phyloP scores from a whole-genome alignment of 768 basidiomycete species.

The Nevesoporus exiguus region DNA sequence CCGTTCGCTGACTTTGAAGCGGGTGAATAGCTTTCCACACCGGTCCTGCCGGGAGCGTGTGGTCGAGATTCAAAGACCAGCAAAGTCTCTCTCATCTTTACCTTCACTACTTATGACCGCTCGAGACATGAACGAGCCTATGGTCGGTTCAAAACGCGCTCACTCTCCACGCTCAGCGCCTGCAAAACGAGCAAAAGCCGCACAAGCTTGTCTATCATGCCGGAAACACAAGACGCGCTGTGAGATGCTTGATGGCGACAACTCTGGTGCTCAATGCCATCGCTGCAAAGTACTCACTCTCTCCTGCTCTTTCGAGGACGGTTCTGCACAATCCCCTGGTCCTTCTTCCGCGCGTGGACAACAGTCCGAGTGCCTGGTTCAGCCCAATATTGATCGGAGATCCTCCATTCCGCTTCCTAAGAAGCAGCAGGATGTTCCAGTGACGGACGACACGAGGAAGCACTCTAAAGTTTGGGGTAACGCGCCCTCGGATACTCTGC shows the following conservation, averaged over 20 bases:
- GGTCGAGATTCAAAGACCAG: slow-evolving; percentile 4
- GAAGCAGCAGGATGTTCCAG: slow-evolving; percentile 15
- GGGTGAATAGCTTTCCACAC: slow-evolving; percentile 13
- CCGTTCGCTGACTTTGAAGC: slow-evolving; percentile 28
- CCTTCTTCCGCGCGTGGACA: slow-evolving; percentile 19
- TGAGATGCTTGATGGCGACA: slow-evolving; percentile 44
- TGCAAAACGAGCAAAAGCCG: slow-evolving; percentile 40
- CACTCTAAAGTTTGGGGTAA: slow-evolving; percentile 22
- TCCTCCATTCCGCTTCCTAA: slow-evolving; percentile 21
- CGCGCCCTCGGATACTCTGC: slow-evolving; percentile 9
- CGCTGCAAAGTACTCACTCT: slow-evolving; percentile 48
- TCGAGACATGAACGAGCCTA: slow-evolving; percentile 20
- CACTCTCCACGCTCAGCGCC: slow-evolving; percentile 30
- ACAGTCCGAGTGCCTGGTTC: slow-evolving; percentile 20
- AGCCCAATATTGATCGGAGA: slow-evolving; percentile 22
- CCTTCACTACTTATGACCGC: slow-evolving; percentile 16
- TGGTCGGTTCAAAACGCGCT: slow-evolving; percentile 28
- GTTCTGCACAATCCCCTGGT: slow-evolving; percentile 13
- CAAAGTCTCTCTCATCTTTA: slow-evolving; percentile 1
- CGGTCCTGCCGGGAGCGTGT: slow-evolving; percentile 7
- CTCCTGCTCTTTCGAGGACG: slow-evolving; percentile 44
- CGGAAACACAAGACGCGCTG: slow-evolving; percentile 49
- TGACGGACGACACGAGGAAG: slow-evolving; percentile 22
- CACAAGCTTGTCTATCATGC: slow-evolving; percentile 45
- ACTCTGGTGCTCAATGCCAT: slow-evolving; percentile 40